phyloP scores from a whole-genome alignment of 441 rosid genomes.

The Euphorbia celastroides region DNA sequence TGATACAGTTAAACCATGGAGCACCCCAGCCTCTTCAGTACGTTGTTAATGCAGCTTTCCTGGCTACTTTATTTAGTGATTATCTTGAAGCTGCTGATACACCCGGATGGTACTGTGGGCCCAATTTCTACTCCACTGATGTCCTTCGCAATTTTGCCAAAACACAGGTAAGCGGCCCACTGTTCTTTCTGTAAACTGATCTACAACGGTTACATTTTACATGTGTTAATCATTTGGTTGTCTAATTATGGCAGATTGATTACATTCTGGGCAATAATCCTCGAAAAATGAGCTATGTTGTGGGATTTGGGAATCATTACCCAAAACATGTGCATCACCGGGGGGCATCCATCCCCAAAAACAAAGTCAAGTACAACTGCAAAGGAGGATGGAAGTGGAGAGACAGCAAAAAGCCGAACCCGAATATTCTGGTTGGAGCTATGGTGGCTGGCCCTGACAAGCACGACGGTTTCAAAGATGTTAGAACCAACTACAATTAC shows the following conservation, averaged over 20 bases:
- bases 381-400: constrained; percentile 94
- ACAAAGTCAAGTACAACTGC: constrained; percentile 69
- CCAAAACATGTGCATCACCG: constrained; percentile 83
- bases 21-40: constrained; percentile 87
- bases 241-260: constrained; percentile 48
- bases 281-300: constrained; percentile 82
- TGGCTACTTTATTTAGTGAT: constrained; percentile 67
- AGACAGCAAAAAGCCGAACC: constrained; percentile 62
- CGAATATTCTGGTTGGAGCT: constrained; percentile 74
- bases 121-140: constrained; percentile 65
- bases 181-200: constrained; percentile 1
- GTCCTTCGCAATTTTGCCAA: constrained; percentile 67
- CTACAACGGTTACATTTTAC: not conserved
- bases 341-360: constrained; percentile 84
- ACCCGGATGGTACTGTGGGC: constrained; percentile 91
- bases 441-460: constrained; percentile 98
- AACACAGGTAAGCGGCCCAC: constrained; percentile 47
- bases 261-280: constrained; percentile 95
- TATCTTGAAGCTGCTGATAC: constrained; percentile 90
- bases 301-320: constrained; percentile 74
- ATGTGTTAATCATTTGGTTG: constrained; percentile 7
- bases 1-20: constrained; percentile 81
- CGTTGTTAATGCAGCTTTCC: constrained; percentile 75
- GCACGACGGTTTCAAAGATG: constrained; percentile 74
- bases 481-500: constrained; percentile 82